These are phyloP conservation scores for Malassezia japonica DNA, from an alignment of 1,284 basidiomycete species.

Conservation along the genomic window DNA sequence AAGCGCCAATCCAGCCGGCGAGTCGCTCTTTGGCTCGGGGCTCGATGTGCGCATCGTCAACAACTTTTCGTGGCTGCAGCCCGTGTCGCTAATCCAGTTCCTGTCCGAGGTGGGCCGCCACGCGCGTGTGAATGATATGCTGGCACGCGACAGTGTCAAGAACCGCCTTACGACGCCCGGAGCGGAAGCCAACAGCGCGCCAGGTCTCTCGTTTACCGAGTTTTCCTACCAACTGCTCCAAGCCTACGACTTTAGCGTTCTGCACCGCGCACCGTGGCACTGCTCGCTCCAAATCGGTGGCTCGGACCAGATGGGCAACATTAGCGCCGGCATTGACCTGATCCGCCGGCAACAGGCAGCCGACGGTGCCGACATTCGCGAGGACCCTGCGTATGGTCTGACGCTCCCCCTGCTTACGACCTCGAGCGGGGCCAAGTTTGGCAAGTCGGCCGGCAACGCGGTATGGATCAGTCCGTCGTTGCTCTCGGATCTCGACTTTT, in stretches of 20 bases:
- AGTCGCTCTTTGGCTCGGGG: neutral
- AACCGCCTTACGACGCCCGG: constrained; percentile 16
- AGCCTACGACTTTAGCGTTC: constrained; percentile 81
- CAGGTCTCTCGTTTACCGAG: constrained; percentile 85
- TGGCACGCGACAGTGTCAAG: constrained; percentile 77
- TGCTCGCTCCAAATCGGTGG: constrained; percentile 90
- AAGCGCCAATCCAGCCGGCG: neutral
- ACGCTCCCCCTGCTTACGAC: constrained; percentile 92
- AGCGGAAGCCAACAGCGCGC: constrained; percentile 39
- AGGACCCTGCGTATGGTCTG: constrained; percentile 62
- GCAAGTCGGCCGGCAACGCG: constrained; percentile 92
- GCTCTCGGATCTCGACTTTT: constrained; percentile 34
- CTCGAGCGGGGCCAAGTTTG: constrained; percentile 82
- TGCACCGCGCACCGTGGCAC: constrained; percentile 56
- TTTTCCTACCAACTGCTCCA: constrained; percentile 95
- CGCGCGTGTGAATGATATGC: constrained; percentile 77
- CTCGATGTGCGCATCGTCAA: constrained; percentile 53
- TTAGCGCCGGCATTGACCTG: constrained; percentile 79
- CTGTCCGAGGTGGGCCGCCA: constrained; percentile 69
- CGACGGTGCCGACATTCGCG: constrained; percentile 1
- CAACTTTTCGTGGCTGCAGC: constrained; percentile 74
- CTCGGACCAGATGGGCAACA: constrained; percentile 98
- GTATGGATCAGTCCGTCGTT: constrained; percentile 57
- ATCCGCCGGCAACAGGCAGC: constrained; percentile 57
- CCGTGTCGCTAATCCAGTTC: constrained; percentile 71